These are phyloP conservation scores for Nakazawaea laoshanensis DNA, from an alignment of 805 yeast genomes.

Conservation along the genomic window DNA sequence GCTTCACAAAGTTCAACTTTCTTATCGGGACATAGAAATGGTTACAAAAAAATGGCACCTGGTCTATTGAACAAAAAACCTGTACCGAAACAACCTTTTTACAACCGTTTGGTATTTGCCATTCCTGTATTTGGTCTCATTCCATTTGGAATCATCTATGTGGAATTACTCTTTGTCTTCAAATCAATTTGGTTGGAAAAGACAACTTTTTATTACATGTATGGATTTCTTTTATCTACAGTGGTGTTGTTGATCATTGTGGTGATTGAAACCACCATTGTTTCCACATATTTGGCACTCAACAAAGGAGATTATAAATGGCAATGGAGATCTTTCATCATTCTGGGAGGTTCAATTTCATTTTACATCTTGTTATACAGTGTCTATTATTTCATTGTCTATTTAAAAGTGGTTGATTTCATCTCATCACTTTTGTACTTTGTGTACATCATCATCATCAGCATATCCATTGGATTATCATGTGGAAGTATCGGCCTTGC, in stretches of 20 bases:
- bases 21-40: background rate
- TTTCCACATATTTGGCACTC: conserved; percentile 58
- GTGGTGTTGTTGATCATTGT: conserved; percentile 50
- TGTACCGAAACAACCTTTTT: conserved; percentile 28
- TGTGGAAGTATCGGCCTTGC: conserved; percentile 71
- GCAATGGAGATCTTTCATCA: conserved; percentile 78
- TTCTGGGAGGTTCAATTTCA: conserved; percentile 62
- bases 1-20: conserved; percentile 6
- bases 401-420: conserved; percentile 55
- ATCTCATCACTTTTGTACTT: conserved; percentile 63
- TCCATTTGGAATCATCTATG: conserved; percentile 77
- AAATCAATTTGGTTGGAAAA: conserved; percentile 76
- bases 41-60: background rate
- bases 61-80: conserved; percentile 12
- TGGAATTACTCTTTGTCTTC: conserved; percentile 65
- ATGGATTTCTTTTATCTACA: conserved; percentile 66
- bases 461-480: conserved; percentile 53
- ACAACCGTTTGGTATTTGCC: conserved; percentile 22
- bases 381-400: conserved; percentile 51
- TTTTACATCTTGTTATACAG: conserved; percentile 64
- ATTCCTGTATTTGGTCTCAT: conserved; percentile 54
- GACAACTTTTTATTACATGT: conserved; percentile 70
- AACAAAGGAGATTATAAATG: conserved; percentile 45
- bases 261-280: conserved; percentile 62
- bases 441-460: conserved; percentile 60